Evolutionary conservation across 495 filamentous ascomycete genomes (phyloP), one percentile per base, ranked within the genome.

Genomic region (Extremus antarcticus): DNA sequence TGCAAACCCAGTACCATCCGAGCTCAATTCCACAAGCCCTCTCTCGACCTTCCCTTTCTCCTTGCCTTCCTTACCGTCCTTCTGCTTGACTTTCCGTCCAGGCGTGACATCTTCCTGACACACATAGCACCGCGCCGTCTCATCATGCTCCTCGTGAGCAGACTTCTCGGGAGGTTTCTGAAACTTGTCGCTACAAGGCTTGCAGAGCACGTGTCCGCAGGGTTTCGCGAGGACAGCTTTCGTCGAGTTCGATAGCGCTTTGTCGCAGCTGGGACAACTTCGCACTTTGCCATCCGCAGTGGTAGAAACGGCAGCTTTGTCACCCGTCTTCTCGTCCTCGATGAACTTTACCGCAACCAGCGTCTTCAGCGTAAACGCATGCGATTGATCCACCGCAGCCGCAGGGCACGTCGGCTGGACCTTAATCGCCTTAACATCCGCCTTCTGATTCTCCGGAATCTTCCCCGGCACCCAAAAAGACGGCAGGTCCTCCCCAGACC

Each of bases 381-480:
- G 92, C 1, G 81, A 79, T 1, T 77, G 74, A 40, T 83, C 75
- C 20, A 86, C 76, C 9, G 76, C 75, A 0, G 88, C 87, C 0
- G 82, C 86, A 0, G 92, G 92, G 59, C 92, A 98, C 1, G 86
- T 71, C 1, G 92, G 90, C 19, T 78, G 76, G 46, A 74, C 71
- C 47, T 76, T 75, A 55, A 72, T 69, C 1, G 66, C 65, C 35
- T 58, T 55, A 58, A 84, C 74, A 7, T 75, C 71, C 58, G 79
- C 75, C 8, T 78, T 66, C n/a, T 66, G 58, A 25, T 72, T 71
- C 51, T 67, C 72, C 0, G 91, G 89, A 0, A 87, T 92, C 25
- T 94, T 73, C 1, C 86, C 85, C 0, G 92, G 91, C 0, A 94
- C 84, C 92, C 92, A 98, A 73, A 97, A 97, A 2, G 90, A 92